Evolutionary conservation across 2,329 filamentous ascomycete genomes (phyloP).

Genomic region (Stagonosporopsis cucurbitacearum): DNA sequence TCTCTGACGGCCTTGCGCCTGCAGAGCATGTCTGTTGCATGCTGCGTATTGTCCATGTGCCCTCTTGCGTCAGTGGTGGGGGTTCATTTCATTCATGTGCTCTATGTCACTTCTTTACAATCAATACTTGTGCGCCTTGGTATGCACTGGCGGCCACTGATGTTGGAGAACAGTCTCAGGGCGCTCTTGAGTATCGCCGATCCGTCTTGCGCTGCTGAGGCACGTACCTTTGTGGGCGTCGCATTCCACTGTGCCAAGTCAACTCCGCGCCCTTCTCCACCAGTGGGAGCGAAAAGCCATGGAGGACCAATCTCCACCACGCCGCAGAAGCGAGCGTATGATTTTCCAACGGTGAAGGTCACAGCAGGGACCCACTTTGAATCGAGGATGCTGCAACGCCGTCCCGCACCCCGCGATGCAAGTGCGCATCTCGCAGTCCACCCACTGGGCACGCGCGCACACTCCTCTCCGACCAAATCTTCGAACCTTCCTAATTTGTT

Average conservation of each 20-base stretch:
- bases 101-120: neutral
- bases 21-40: constrained; percentile 5
- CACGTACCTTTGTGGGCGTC: constrained; percentile 17
- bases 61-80: constrained; percentile 16
- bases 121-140: neutral
- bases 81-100: neutral
- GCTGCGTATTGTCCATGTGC: constrained; percentile 5
- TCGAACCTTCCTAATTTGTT: constrained; percentile 31
- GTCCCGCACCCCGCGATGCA: constrained; percentile 31
- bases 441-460: constrained; percentile 11
- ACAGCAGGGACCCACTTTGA: constrained; percentile 30
- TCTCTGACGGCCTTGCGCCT: constrained; percentile 14
- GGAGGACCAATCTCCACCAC: constrained; percentile 29
- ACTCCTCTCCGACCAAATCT: constrained; percentile 13
- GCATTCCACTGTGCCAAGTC: constrained; percentile 22
- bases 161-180: neutral
- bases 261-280: constrained; percentile 20
- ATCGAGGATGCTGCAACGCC: constrained; percentile 27
- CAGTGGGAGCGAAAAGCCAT: constrained; percentile 21
- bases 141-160: neutral
- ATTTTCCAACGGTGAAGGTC: constrained; percentile 26
- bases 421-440: constrained; percentile 18
- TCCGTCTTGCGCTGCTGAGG: constrained; percentile 8
- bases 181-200: constrained; percentile 7
- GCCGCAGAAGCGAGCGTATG: constrained; percentile 24